These are phyloP conservation scores for Chenopodium album DNA, from an alignment of 148 eudicot species.

Conservation along the genomic window DNA sequence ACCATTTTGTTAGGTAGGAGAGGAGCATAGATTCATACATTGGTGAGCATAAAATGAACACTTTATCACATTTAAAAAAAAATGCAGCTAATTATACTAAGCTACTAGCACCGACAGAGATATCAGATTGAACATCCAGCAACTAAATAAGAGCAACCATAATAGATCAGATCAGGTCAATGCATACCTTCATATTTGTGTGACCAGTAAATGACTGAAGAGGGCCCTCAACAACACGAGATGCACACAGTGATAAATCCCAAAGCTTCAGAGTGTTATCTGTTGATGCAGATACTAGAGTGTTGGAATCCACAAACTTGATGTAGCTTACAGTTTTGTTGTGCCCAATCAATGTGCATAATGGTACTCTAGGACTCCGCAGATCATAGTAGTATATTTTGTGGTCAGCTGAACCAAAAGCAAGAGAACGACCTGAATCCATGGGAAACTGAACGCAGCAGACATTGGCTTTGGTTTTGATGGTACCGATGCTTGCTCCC, in stretches of 20 bases:
- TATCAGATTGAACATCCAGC: neutral
- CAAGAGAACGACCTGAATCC: slow-evolving; percentile 74
- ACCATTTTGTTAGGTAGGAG: too few species aligned
- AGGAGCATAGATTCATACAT: too few species aligned
- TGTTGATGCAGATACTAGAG: slow-evolving; percentile 82
- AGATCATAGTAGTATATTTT: slow-evolving; percentile 86
- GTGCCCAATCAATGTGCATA: slow-evolving; percentile 85
- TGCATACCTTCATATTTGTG: slow-evolving; percentile 76
- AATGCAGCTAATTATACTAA: neutral
- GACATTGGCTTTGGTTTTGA: slow-evolving; percentile 90
- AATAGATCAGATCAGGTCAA: neutral
- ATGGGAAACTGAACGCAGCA: slow-evolving; percentile 90
- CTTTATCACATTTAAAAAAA: neutral
- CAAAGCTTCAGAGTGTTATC: slow-evolving; percentile 93
- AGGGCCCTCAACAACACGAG: slow-evolving; percentile 76
- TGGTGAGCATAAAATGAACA: neutral
- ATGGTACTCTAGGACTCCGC: slow-evolving; percentile 69
- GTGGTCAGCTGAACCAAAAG: slow-evolving; percentile 99
- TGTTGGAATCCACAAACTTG: slow-evolving; percentile 81
- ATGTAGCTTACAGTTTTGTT: slow-evolving; percentile 94
- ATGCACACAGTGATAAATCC: slow-evolving; percentile 80
- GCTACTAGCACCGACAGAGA: too few species aligned
- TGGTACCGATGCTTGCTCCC: slow-evolving; percentile 85
- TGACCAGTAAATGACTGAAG: slow-evolving; percentile 90
- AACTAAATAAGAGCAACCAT: neutral